A percentile compares a stretch with the other conserved stretches of the same genome.
Conservation (phyloP, 805 yeast species). For the Saccharomycopsis sp. region DNA sequence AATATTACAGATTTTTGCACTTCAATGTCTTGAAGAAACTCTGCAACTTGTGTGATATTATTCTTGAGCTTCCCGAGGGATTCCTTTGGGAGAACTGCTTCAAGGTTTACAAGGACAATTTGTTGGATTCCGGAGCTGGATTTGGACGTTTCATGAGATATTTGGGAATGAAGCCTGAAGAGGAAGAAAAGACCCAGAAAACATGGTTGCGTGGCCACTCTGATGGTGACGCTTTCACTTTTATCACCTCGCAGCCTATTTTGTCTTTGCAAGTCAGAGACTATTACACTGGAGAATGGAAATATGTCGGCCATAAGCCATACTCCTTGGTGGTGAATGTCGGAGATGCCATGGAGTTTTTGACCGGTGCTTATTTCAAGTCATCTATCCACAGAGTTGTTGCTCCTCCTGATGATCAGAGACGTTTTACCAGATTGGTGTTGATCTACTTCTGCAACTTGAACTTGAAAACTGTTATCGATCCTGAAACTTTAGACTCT, state of each 20-base stretch:
- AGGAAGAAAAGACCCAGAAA: constrained; percentile 29
- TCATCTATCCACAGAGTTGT: constrained; percentile 31
- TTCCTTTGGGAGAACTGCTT: constrained; percentile 7
- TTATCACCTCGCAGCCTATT: constrained; percentile 36
- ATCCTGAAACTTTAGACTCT: constrained; percentile 29
- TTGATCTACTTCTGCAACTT: constrained; percentile 30
- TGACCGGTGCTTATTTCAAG: constrained; percentile 32
- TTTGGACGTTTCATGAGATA: constrained; percentile 35
- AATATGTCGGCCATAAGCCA: constrained; percentile 34
- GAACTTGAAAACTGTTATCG: constrained; percentile 24
- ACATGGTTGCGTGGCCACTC: constrained; percentile 41
- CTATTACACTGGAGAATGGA: constrained; percentile 32
- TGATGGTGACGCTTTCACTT: constrained; percentile 33
- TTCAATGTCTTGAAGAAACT: constrained; percentile 32
- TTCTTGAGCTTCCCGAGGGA: constrained; percentile 39
- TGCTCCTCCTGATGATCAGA: constrained; percentile 30
- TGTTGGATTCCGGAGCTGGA: constrained; percentile 34
- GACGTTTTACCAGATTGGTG: constrained; percentile 26
- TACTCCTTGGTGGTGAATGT: constrained; percentile 34
- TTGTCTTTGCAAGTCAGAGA: constrained; percentile 35
- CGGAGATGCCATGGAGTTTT: constrained; percentile 36
- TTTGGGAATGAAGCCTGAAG: constrained; percentile 30
- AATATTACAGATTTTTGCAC: constrained; percentile 37
- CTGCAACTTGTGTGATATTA: constrained; percentile 36
- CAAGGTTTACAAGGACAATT: constrained; percentile 26